Conservation (phyloP, 2,329 filamentous ascomycete species). For the Rhexocercosporidium sp. region DNA sequence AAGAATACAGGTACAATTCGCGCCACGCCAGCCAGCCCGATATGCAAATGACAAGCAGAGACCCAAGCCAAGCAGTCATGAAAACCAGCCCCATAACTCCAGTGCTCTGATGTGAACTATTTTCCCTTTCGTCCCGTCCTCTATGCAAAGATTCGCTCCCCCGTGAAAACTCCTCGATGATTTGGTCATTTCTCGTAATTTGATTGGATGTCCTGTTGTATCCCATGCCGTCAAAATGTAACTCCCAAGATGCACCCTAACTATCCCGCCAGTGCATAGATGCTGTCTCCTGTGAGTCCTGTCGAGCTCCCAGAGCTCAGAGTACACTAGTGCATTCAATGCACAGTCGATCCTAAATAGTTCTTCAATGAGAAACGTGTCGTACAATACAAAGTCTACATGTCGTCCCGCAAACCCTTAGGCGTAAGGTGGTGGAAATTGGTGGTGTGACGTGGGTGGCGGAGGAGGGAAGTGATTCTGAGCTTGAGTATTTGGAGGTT, state of each 20-base stretch:
- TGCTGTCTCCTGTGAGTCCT: background rate
- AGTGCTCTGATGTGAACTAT: background rate
- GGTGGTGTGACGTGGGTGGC: constrained; percentile 34
- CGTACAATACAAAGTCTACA: background rate
- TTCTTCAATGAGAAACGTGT: background rate
- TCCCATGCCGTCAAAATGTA: background rate
- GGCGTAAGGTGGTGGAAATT: constrained; percentile 27
- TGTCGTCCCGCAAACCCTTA: background rate
- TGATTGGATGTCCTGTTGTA: constrained; percentile 7
- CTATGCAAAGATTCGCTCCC: constrained; percentile 3
- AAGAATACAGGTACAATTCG: background rate
- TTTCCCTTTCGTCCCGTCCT: background rate
- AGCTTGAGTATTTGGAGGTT: constrained; percentile 59
- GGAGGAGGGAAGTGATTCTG: constrained; percentile 38
- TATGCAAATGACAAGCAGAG: background rate
- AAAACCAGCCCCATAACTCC: constrained; percentile 6
- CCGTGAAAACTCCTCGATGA: background rate
- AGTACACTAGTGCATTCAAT: background rate
- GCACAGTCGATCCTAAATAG: background rate
- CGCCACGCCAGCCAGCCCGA: background rate
- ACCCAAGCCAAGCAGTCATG: constrained; percentile 3
- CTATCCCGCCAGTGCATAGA: background rate
- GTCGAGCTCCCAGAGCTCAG: background rate
- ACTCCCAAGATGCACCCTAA: background rate
- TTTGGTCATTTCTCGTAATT: background rate